A percentile compares a stretch with the other conserved stretches of the same genome.
Conservation (phyloP, 2,329 filamentous ascomycete species). For the Microdochium bolleyi region DNA sequence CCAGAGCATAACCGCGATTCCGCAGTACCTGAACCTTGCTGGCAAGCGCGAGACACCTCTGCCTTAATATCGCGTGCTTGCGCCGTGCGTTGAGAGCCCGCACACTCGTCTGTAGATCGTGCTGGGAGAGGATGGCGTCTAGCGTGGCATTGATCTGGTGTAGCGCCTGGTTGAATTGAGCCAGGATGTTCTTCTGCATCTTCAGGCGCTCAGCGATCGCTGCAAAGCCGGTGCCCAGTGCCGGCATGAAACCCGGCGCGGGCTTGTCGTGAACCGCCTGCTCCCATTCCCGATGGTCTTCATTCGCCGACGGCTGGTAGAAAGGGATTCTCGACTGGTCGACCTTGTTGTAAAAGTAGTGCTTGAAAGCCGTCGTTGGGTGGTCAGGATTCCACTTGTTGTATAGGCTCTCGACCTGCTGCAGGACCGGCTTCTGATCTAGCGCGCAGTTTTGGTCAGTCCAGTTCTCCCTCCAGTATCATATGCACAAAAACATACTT, state of each 20-base stretch:
- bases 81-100: constrained; percentile 64
- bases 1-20: constrained; percentile 74
- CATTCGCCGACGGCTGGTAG: constrained; percentile 61
- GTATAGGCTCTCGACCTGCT: constrained; percentile 64
- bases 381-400: constrained; percentile 67
- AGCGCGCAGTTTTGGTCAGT: constrained; percentile 4
- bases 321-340: constrained; percentile 67
- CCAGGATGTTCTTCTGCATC: constrained; percentile 62
- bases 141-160: constrained; percentile 75
- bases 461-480: too few relatives aligned
- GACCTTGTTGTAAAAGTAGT: constrained; percentile 85
- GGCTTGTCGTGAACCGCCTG: constrained; percentile 76
- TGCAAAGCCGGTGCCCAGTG: constrained; percentile 65
- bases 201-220: constrained; percentile 65
- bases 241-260: constrained; percentile 66
- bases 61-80: constrained; percentile 64
- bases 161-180: constrained; percentile 61
- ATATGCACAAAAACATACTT: too few relatives aligned
- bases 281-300: constrained; percentile 76
- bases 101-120: constrained; percentile 70
- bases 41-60: constrained; percentile 66
- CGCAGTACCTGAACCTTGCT: constrained; percentile 74
- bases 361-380: constrained; percentile 66
- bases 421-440: constrained; percentile 66
- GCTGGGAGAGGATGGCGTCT: constrained; percentile 62